These are phyloP conservation scores for Pseudopithomyces maydicus DNA, from an alignment of 2,329 filamentous ascomycete species.

Conservation along the genomic window DNA sequence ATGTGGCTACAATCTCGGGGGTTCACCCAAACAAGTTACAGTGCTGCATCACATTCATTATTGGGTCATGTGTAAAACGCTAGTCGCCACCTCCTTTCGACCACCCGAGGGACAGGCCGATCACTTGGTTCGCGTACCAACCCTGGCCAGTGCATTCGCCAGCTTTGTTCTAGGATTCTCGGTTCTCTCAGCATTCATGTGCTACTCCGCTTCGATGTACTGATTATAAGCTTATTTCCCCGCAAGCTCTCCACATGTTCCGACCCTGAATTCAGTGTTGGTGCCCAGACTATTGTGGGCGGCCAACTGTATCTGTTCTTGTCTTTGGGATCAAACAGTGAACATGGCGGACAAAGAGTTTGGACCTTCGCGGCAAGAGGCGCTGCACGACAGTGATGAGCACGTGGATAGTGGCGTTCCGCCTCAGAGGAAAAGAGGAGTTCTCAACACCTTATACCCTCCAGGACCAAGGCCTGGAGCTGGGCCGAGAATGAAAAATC, in stretches of 20 bases:
- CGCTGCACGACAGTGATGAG: conserved; percentile 18
- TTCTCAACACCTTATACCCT: conserved; percentile 41
- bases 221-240: conserved; percentile 31
- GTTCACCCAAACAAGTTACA: conserved; percentile 31
- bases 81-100: conserved; percentile 31
- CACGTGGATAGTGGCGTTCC: conserved; percentile 10
- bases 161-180: conserved; percentile 7
- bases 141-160: conserved; percentile 1
- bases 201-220: conserved; percentile 21
- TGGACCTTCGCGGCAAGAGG: conserved; percentile 11
- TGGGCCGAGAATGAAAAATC: conserved; percentile 40
- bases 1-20: conserved; percentile 40
- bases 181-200: conserved; percentile 28
- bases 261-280: conserved; percentile 7
- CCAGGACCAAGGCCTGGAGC: conserved; percentile 38
- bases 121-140: conserved; percentile 10
- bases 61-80: conserved; percentile 7
- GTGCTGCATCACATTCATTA: conserved; percentile 22
- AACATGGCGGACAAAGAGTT: conserved; percentile 33
- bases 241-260: conserved; percentile 25
- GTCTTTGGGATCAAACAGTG: conserved; percentile 5
- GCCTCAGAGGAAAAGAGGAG: conserved; percentile 31
- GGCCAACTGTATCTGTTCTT: conserved; percentile 7
- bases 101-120: conserved; percentile 19
- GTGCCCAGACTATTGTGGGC: conserved; percentile 2